Conservation (phyloP, 352 stramenopile species). For the Pythium vanterpoolii region DNA sequence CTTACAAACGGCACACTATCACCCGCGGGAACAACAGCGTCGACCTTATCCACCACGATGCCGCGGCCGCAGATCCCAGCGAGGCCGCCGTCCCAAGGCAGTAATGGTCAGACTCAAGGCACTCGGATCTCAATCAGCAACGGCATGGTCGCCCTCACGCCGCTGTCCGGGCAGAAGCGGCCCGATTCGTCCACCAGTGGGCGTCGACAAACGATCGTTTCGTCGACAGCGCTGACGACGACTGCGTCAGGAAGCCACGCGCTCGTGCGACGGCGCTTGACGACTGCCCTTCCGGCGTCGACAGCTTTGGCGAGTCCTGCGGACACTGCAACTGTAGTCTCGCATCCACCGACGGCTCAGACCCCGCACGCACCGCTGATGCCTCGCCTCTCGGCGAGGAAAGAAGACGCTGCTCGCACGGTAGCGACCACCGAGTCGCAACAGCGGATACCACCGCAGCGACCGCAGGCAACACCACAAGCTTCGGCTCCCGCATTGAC, state of each 20-base stretch:
- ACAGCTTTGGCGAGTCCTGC: not conserved
- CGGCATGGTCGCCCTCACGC: slow-evolving; percentile 33
- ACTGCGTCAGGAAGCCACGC: not conserved
- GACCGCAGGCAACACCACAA: not conserved
- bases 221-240: not conserved
- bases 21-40: not conserved
- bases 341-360: not conserved
- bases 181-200: not conserved
- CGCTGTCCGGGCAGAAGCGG: slow-evolving; percentile 14
- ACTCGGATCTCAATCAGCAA: slow-evolving; percentile 31
- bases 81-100: slow-evolving; percentile 17
- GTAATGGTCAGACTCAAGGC: too few species aligned
- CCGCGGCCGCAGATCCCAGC: slow-evolving; percentile 2
- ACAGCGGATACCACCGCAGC: slow-evolving; percentile 22
- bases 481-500: not conserved
- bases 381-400: slow-evolving; percentile 1
- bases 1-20: slow-evolving; percentile 8
- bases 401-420: slow-evolving; percentile 27
- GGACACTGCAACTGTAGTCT: not conserved
- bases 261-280: not conserved
- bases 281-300: too few species aligned
- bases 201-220: slow-evolving; percentile 19
- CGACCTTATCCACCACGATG: not conserved
- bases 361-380: not conserved
- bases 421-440: not conserved